phyloP scores from a whole-genome alignment of 2,329 filamentous ascomycete species.

The Colletotrichum camelliae region DNA sequence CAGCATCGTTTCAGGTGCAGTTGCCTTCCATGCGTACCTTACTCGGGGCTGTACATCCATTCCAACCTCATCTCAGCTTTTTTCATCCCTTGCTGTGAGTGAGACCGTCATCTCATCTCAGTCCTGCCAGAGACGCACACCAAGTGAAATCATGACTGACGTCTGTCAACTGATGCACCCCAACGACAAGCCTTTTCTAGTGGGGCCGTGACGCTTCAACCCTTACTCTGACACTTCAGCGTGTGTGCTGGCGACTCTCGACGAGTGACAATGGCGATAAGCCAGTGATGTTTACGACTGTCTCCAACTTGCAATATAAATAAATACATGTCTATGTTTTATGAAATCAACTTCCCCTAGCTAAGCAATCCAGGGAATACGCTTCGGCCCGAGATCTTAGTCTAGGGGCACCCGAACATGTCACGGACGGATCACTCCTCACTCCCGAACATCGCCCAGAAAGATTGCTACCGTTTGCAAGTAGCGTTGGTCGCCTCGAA shows the following conservation, averaged over 20 bases:
- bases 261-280: background rate
- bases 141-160: background rate
- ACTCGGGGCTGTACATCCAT: background rate
- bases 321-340: background rate
- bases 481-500: background rate
- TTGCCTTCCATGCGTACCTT: background rate
- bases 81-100: fast-evolving
- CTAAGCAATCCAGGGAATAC: background rate
- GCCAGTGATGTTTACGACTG: background rate
- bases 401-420: background rate
- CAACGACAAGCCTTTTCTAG: background rate
- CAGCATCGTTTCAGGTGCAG: background rate
- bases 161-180: background rate
- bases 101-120: background rate
- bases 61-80: background rate
- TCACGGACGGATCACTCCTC: background rate
- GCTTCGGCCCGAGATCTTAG: background rate
- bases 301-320: background rate
- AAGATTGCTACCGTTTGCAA: background rate
- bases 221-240: background rate
- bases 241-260: background rate
- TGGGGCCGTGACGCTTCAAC: background rate
- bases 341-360: fast-evolving
- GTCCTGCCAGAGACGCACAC: background rate
- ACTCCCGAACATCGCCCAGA: background rate